phyloP scores from a whole-genome alignment of 345 rosid genomes.

The Brassica carinata region DNA sequence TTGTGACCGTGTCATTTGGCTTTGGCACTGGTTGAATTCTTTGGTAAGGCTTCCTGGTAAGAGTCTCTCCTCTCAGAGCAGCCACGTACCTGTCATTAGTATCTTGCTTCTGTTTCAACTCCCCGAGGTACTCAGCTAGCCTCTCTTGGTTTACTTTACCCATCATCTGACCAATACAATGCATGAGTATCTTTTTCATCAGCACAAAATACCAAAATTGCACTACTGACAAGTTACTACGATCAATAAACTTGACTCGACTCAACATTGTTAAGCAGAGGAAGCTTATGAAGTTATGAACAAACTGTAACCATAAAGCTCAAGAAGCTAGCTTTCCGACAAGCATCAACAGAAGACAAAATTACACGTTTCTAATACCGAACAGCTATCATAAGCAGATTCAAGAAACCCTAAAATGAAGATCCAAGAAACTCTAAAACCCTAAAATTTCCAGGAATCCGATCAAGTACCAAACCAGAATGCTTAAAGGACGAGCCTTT shows the following conservation, averaged over 20 bases:
- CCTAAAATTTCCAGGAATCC: background rate
- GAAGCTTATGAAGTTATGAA: conserved; percentile 14
- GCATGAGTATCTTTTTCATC: conserved; percentile 13
- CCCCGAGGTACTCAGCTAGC: conserved; percentile 87
- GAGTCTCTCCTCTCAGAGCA: conserved; percentile 83
- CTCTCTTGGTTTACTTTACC: conserved; percentile 86
- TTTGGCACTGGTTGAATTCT: conserved; percentile 74
- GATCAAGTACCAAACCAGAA: conserved; percentile 6
- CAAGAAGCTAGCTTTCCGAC: background rate
- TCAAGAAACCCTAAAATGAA: background rate
- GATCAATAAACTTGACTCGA: background rate
- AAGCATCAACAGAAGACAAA: conserved; percentile 14
- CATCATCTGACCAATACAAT: conserved; percentile 65
- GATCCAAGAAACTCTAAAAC: background rate
- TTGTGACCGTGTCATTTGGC: conserved; percentile 36
- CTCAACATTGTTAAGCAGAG: conserved; percentile 9
- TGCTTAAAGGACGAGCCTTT: background rate
- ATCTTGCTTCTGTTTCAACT: conserved; percentile 84
- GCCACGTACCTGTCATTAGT: conserved; percentile 93
- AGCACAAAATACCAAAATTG: conserved; percentile 10
- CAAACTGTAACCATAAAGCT: conserved; percentile 7
- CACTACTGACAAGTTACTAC: background rate
- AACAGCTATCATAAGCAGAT: background rate
- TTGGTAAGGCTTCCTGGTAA: conserved; percentile 79
- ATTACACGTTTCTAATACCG: background rate